Evolutionary conservation across 2,329 filamentous ascomycete genomes (phyloP), one percentile per base, ranked within the genome.

Genomic region (Penicillium sp.): DNA sequence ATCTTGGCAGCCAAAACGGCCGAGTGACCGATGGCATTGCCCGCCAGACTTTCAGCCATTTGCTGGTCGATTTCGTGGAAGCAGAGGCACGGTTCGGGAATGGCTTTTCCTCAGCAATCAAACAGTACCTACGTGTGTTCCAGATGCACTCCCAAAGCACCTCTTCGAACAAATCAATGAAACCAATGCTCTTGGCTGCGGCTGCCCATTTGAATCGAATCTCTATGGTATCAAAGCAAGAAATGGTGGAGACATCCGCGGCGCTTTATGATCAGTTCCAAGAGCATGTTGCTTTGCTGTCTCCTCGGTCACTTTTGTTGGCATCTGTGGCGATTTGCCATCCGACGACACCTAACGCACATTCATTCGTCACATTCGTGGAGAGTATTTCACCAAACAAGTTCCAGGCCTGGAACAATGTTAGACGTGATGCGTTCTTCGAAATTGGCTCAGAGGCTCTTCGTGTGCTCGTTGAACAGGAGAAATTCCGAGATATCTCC

Each of bases 361-460:
- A 53, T 7, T 68, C 66, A 5, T 66, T 75, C 34, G 52, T 75
- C n/a, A 46, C 61, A 11, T 68, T 68, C 49, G 59, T 68, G 36
- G 62, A 65, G 43, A 49, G 31, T 5, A 39, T 69, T 16, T 61
- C 67, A 22, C 55, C 61, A 7, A 49, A 49, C 21, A 55, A 58
- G 16, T 53, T 67, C 18, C 57, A 61, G 18, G 43, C 52, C 8
- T 67, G 57, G 60, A 54, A 55, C 29, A 52, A 63, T 13, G 27
- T 36, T 16, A 58, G 64, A 21, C 67, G 66, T 18, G 70, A 69
- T 48, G 57, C 60, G 32, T 63, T 75, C 42, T 62, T 75, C 38
- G 64, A 62, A 2, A 63, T 69, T n/a, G 65, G 70, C 9, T 70
- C 75, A 34, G 70, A 75, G 46, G 74, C 69, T 6, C 67, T 77